Base-by-base conservation (phyloP, 2,329 filamentous ascomycete species). In the Fusarium algeriense region DNA sequence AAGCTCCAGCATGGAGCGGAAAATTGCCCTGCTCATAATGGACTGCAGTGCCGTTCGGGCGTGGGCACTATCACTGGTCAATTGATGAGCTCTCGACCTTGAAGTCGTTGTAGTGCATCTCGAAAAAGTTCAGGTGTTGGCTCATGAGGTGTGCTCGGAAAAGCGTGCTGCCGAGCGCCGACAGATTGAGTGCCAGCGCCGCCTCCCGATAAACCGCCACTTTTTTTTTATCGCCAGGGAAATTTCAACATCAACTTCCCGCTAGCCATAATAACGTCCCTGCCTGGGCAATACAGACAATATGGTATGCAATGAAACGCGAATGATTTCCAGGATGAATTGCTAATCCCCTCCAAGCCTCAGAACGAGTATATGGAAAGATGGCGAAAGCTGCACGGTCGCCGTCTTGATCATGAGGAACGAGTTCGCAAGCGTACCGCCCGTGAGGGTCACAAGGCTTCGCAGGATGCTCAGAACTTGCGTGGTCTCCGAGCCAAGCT, bases 401-500 rank as follows among this genome's bases (percentile, higher is more conserved):
- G 81, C 69, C 81, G 85, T 63, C 84, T 88, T 69, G 94, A 97
- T 81, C 89, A 95, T 82, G 95, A 98, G 78, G 96, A 99, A 85
- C 91, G 95, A 74, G 85, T 86, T 65, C 93, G 96, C 78, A 99
- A 99, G 88, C 90, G 91, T 76, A 85, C 89, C 70, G 96, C 96
- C 67, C 92, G 96, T 84, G 93, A 97, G 85, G 92, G 90, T 66
- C 95, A 99, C 87, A 91, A 95, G 83, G 90, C 90, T 61, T 96
- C 93, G 54, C 88, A 96, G 79, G 92, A 97, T 84, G 94, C 96
- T 28, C 95, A 98, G 86, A 97, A 96, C 82, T 88, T 98, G 78
- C 92, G 93, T 69, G 96, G 96, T 73, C 89, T 98, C 76, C 88
- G 94, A 70, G 96, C 96, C 75, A 99, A 99, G 87, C 86, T 97